These are phyloP conservation scores for Trypanosoma caninum DNA, from an alignment of 208 protist species.

Conservation along the genomic window DNA sequence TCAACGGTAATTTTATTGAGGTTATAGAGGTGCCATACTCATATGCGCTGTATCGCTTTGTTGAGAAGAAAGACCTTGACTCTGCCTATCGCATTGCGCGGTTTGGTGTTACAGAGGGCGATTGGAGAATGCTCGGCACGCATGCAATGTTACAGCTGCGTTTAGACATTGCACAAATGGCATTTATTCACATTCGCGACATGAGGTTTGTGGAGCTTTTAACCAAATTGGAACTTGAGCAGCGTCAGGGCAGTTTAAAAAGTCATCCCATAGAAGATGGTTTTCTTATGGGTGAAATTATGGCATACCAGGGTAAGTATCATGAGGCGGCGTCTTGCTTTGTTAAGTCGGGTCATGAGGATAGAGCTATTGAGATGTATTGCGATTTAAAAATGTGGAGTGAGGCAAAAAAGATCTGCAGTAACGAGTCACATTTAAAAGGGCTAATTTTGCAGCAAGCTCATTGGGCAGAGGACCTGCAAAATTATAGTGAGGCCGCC, in stretches of 20 bases:
- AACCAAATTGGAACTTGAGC: slow-evolving; percentile 76
- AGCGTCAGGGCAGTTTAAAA: slow-evolving; percentile 34
- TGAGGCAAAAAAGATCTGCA: slow-evolving; percentile 88
- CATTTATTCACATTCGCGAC: slow-evolving; percentile 93
- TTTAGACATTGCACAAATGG: slow-evolving; percentile 88
- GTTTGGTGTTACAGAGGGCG: slow-evolving; percentile 91
- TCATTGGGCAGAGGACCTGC: slow-evolving; percentile 89
- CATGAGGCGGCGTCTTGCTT: slow-evolving; percentile 89
- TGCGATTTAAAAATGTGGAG: slow-evolving; percentile 94
- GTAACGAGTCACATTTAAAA: slow-evolving; percentile 81
- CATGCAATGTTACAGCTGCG: slow-evolving; percentile 89
- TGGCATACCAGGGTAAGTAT: slow-evolving; percentile 94
- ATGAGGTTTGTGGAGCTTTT: slow-evolving; percentile 92
- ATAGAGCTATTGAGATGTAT: slow-evolving; percentile 93
- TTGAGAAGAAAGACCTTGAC: slow-evolving; percentile 89
- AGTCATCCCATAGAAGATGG: slow-evolving; percentile 34
- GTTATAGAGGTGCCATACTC: slow-evolving; percentile 94
- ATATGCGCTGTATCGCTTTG: slow-evolving; percentile 87
- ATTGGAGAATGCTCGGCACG: slow-evolving; percentile 94
- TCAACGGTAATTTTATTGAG: slow-evolving; percentile 82
- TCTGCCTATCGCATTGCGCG: slow-evolving; percentile 91
- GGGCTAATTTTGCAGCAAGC: slow-evolving; percentile 92
- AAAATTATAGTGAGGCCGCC: slow-evolving; percentile 86
- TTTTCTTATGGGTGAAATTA: slow-evolving; percentile 81
- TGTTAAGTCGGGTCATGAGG: slow-evolving; percentile 69